Conservation (phyloP, 805 yeast genomes). For the Saccharomycopsis schoenii region DNA sequence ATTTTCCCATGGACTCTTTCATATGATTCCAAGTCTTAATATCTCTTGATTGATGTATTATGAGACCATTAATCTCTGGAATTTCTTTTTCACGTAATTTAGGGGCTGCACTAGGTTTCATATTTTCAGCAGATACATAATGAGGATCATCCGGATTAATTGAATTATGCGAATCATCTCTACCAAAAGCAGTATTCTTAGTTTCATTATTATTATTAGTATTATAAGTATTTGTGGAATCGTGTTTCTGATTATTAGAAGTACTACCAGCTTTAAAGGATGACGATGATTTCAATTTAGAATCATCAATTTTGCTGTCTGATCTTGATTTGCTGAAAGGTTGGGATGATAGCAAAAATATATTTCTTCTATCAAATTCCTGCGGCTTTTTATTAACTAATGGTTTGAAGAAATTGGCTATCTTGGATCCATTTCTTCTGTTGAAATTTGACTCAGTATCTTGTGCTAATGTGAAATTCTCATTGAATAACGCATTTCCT, state of each 20-base stretch:
- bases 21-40: constrained; percentile 51
- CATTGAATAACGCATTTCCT: background rate
- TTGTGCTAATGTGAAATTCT: background rate
- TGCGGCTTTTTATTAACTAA: constrained; percentile 2
- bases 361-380: background rate
- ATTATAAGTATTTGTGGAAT: background rate
- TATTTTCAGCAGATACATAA: background rate
- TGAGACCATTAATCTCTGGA: constrained; percentile 26
- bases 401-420: constrained; percentile 11
- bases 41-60: constrained; percentile 53
- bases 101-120: too few relatives aligned
- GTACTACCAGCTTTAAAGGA: background rate
- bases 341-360: background rate
- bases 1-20: constrained; percentile 36
- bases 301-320: background rate
- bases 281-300: background rate
- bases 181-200: background rate
- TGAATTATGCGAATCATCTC: background rate
- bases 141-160: background rate
- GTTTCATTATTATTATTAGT: background rate
- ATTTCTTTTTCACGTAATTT: background rate
- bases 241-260: background rate
- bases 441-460: background rate
- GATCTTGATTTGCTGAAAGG: background rate
- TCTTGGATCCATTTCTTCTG: constrained; percentile 6